Evolutionary conservation across 176 grass and related monocot species (phyloP).

Genomic region (Lolium perenne): DNA sequence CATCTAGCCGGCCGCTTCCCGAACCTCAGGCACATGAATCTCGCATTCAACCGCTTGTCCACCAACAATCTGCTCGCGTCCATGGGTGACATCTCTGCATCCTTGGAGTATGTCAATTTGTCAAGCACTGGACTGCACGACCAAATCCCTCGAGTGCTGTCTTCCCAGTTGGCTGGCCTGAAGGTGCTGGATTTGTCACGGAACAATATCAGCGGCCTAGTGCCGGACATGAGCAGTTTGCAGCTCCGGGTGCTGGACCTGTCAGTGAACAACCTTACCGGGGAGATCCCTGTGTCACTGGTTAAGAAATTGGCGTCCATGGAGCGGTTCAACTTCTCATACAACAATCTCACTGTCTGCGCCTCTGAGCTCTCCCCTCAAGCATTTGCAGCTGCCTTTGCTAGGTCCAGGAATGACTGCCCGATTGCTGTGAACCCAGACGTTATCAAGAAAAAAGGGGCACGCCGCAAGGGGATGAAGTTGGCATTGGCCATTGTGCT

Average conservation of each 20-base stretch:
- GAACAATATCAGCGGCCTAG: slow-evolving; percentile 71
- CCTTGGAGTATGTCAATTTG: slow-evolving; percentile 84
- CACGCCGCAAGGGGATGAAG: slow-evolving; percentile 51
- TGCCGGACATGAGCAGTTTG: slow-evolving; percentile 67
- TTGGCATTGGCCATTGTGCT: slow-evolving; percentile 63
- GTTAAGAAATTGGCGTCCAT: slow-evolving; percentile 63
- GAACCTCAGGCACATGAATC: slow-evolving; percentile 79
- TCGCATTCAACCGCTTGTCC: slow-evolving; percentile 79
- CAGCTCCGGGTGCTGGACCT: slow-evolving; percentile 68
- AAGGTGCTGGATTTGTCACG: slow-evolving; percentile 83
- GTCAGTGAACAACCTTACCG: slow-evolving; percentile 91
- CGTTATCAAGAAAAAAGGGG: slow-evolving; percentile 42
- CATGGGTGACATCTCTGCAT: slow-evolving; percentile 48
- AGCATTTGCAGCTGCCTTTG: slow-evolving; percentile 64
- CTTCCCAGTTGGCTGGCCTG: slow-evolving; percentile 60
- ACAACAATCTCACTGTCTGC: slow-evolving; percentile 95
- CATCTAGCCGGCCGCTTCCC: slow-evolving; percentile 28
- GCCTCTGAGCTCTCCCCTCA: slow-evolving; percentile 67
- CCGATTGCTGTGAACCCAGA: slow-evolving; percentile 89
- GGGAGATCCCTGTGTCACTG: slow-evolving; percentile 78
- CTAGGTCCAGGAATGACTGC: slow-evolving; percentile 79
- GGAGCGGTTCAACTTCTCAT: slow-evolving; percentile 91
- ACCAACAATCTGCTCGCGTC: slow-evolving; percentile 44
- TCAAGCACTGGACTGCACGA: slow-evolving; percentile 75
- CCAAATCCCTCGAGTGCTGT: slow-evolving; percentile 55